Conservation (phyloP, 164 flowering plant genomes). For the Chimonanthus praecox region DNA sequence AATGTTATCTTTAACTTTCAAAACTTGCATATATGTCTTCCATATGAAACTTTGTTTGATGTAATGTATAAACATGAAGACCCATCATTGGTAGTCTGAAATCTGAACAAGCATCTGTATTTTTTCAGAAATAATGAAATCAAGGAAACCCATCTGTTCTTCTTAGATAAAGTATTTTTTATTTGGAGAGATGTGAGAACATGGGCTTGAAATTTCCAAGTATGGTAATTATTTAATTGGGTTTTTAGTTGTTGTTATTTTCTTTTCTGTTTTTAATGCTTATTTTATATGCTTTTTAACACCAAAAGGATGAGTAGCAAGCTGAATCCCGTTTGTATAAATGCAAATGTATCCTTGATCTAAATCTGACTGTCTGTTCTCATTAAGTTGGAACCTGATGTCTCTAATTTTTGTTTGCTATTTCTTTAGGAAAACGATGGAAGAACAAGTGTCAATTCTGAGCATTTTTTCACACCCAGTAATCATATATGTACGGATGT, state of each 20-base stretch:
- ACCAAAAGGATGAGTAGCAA: background rate
- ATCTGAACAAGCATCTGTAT: no score
- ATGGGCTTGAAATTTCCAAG: no score
- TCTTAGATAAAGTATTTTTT: no score
- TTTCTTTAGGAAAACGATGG: slow-evolving; percentile 17
- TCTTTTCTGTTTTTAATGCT: background rate
- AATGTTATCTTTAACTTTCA: no score
- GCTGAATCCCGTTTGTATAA: background rate
- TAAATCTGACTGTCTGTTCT: background rate
- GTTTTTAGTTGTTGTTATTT: background rate
- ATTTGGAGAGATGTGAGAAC: no score
- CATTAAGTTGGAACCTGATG: background rate
- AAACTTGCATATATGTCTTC: no score
- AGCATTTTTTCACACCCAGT: slow-evolving; percentile 2
- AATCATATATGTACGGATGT: slow-evolving; percentile 13
- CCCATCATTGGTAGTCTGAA: no score
- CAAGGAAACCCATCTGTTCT: no score
- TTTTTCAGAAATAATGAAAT: no score
- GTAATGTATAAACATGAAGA: no score
- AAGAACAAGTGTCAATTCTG: slow-evolving; percentile 6
- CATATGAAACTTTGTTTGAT: no score
- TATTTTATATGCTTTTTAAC: background rate
- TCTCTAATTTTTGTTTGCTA: background rate
- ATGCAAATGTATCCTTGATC: background rate
- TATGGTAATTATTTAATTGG: background rate